A percentile compares a stretch with the other conserved stretches of the same genome.
Conservation (phyloP, 2,329 filamentous ascomycete genomes). For the Penicillium sp. region DNA sequence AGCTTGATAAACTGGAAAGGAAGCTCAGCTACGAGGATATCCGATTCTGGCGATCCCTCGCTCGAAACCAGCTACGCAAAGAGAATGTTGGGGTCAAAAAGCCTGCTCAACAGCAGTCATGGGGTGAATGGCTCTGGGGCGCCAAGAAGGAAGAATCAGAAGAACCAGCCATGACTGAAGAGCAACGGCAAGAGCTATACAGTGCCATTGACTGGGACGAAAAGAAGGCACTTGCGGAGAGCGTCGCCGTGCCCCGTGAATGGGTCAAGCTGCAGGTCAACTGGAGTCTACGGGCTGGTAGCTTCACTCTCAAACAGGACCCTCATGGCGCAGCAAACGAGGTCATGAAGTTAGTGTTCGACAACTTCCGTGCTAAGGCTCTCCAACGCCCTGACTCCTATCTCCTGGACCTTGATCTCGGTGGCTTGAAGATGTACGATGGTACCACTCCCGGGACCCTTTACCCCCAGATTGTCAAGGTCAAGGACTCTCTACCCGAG, state of each 20-base stretch:
- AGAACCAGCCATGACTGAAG: conserved; percentile 85
- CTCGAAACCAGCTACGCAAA: conserved; percentile 90
- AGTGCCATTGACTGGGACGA: conserved; percentile 98
- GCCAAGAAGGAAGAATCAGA: conserved; percentile 70
- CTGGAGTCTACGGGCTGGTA: conserved; percentile 89
- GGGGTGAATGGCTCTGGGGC: conserved; percentile 91
- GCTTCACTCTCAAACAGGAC: conserved; percentile 87
- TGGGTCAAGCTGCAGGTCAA: conserved; percentile 91
- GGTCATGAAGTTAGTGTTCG: conserved; percentile 87
- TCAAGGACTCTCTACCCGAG: conserved; percentile 77
- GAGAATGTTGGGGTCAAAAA: conserved; percentile 90
- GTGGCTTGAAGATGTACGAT: conserved; percentile 90
- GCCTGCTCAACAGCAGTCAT: conserved; percentile 70
- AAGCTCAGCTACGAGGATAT: conserved; percentile 93
- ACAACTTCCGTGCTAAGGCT: conserved; percentile 88
- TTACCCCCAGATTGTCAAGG: conserved; percentile 91
- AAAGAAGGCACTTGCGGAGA: conserved; percentile 83
- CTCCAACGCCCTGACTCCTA: conserved; percentile 89
- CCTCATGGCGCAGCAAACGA: conserved; percentile 76
- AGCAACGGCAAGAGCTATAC: conserved; percentile 94
- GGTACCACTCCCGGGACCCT: conserved; percentile 88
- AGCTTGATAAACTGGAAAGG: conserved; percentile 74
- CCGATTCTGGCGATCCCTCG: conserved; percentile 93
- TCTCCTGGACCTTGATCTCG: conserved; percentile 83
- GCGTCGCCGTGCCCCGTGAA: conserved; percentile 85